Conservation (phyloP, 805 yeast species). For the Sugiyamaella qingdaonensis region DNA sequence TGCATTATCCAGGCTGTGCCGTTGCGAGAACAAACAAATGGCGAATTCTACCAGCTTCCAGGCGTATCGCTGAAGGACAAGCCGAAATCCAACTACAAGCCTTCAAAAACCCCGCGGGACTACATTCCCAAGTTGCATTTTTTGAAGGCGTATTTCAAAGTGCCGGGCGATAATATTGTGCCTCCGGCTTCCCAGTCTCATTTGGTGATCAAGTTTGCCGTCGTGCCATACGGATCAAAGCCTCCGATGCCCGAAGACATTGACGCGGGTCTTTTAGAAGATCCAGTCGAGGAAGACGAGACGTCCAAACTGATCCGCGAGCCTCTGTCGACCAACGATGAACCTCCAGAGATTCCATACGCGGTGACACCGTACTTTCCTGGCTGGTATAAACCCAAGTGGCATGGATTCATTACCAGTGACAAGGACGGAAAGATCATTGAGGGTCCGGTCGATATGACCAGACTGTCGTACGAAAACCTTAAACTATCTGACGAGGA, state of each 20-base stretch:
- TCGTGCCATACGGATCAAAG: conserved; percentile 60
- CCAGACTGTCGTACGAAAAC: conserved; percentile 52
- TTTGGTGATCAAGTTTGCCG: conserved; percentile 67
- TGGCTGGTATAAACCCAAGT: conserved; percentile 41
- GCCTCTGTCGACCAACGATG: conserved; percentile 61
- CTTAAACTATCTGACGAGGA: conserved; percentile 50
- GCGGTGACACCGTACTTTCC: conserved; percentile 79
- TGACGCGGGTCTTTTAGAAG: conserved; percentile 18
- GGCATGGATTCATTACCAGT: conserved; percentile 65
- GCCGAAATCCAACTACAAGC: not conserved
- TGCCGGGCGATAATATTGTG: conserved; percentile 77
- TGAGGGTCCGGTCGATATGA: conserved; percentile 58
- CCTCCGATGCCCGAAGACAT: conserved; percentile 21
- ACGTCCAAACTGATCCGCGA: conserved; percentile 52
- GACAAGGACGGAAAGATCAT: conserved; percentile 79
- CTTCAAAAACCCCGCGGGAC: conserved; percentile 12
- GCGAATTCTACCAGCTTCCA: conserved; percentile 79
- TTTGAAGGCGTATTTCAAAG: conserved; percentile 66
- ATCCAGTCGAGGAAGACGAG: conserved; percentile 23
- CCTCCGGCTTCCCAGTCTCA: conserved; percentile 73
- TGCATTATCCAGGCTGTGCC: conserved; percentile 72
- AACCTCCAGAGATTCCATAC: conserved; percentile 67
- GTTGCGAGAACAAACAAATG: conserved; percentile 43
- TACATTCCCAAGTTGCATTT: conserved; percentile 64
- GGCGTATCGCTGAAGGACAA: conserved; percentile 39